Conservation (phyloP, 441 rosid species). For the Mallotus japonicus region DNA sequence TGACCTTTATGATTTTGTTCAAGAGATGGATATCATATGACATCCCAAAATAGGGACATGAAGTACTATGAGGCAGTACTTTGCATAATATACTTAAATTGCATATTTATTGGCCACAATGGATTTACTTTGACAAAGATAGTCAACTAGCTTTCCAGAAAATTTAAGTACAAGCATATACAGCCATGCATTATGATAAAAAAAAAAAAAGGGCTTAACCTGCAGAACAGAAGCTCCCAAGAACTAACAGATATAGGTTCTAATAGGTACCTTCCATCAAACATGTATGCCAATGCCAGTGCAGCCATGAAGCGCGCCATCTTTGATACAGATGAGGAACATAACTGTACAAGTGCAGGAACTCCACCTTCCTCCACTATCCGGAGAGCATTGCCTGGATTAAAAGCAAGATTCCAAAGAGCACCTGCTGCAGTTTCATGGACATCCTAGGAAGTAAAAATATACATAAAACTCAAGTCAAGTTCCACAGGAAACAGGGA, state of each 20-base stretch:
- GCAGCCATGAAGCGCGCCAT: slow-evolving; percentile 99
- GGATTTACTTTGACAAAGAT: neutral
- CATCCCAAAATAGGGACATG: neutral
- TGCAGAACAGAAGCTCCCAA: slow-evolving; percentile 3
- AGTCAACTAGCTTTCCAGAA: neutral
- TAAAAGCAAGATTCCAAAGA: slow-evolving; percentile 97
- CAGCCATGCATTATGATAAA: neutral
- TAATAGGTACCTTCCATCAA: slow-evolving; percentile 75
- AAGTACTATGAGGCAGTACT: neutral
- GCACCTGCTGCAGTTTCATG: slow-evolving; percentile 99
- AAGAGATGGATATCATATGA: neutral
- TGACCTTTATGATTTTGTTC: neutral
- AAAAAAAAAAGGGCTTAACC: slow-evolving; percentile 6
- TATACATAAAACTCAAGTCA: slow-evolving; percentile 9
- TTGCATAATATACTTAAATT: neutral
- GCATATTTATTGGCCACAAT: neutral
- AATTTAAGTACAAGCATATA: neutral
- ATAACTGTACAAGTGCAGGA: slow-evolving; percentile 80
- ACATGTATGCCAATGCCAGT: slow-evolving; percentile 90
- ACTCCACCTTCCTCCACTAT: slow-evolving; percentile 98
- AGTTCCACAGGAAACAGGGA: slow-evolving; percentile 1
- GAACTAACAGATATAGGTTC: neutral
- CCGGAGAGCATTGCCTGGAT: slow-evolving; percentile 79
- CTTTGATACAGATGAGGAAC: slow-evolving; percentile 78
- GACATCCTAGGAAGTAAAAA: slow-evolving; percentile 64